Evolutionary conservation across 495 filamentous ascomycete species (phyloP).

Genomic region (Neurospora sublineolata): DNA sequence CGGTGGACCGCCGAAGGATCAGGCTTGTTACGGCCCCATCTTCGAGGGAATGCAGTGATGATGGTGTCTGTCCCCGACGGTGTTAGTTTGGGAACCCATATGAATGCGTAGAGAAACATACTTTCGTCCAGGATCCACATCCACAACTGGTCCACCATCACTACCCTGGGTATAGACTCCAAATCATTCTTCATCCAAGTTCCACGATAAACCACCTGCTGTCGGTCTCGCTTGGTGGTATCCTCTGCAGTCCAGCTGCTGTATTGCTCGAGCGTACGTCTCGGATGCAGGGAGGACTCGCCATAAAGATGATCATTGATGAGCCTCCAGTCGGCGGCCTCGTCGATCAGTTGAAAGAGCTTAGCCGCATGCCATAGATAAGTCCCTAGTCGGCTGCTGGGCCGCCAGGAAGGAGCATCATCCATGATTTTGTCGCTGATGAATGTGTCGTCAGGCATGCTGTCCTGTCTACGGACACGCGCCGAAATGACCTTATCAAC

Average conservation of each 20-base stretch:
- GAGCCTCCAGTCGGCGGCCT: conserved; percentile 18
- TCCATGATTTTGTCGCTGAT: neutral
- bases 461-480: neutral
- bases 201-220: conserved; percentile 14
- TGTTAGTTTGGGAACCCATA: neutral
- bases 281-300: conserved; percentile 8
- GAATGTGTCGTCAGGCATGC: neutral
- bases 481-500: conserved; percentile 9
- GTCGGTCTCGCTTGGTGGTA: conserved; percentile 11
- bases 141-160: conserved; percentile 71
- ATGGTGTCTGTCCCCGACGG: conserved; percentile 34
- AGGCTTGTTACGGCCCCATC: conserved; percentile 58
- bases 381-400: conserved; percentile 10
- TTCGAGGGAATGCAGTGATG: conserved; percentile 55
- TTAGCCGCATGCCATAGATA: conserved; percentile 18
- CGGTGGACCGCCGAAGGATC: conserved; percentile 53
- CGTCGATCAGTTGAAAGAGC: conserved; percentile 18
- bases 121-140: conserved; percentile 55
- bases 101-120: neutral
- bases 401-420: conserved; percentile 13
- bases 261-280: conserved; percentile 14
- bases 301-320: conserved; percentile 15
- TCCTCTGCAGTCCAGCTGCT: conserved; percentile 13
- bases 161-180: conserved; percentile 44
- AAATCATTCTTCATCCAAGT: conserved; percentile 11